These are phyloP conservation scores for Populus hybrid DNA, from an alignment of 441 rosid species.

Conservation along the genomic window DNA sequence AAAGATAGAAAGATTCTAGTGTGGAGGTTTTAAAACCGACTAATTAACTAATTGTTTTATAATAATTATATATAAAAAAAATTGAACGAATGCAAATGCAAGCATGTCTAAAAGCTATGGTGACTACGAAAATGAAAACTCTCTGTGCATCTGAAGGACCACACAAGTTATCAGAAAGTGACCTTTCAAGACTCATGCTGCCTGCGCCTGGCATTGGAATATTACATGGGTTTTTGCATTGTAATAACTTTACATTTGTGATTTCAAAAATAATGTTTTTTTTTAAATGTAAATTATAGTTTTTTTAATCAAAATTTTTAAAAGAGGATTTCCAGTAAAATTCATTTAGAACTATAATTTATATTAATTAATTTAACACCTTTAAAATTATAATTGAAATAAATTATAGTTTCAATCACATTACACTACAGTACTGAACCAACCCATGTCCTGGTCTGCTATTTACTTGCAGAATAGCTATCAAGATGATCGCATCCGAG, in stretches of 20 bases:
- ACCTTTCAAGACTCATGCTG: slow-evolving; percentile 14
- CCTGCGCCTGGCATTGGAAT: not conserved
- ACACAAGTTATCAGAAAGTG: slow-evolving; percentile 8
- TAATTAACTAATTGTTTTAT: too few relatives aligned
- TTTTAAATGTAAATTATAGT: too few relatives aligned
- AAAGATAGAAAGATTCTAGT: too few relatives aligned
- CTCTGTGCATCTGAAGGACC: not conserved
- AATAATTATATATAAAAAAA: too few relatives aligned
- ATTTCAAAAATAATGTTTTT: not conserved
- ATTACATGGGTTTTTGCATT: not conserved
- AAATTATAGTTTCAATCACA: not conserved
- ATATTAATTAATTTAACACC: too few relatives aligned
- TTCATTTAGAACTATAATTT: too few relatives aligned
- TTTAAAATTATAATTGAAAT: too few relatives aligned
- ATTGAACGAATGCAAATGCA: not conserved
- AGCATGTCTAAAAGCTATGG: not conserved
- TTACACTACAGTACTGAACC: not conserved
- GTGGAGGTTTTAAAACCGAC: too few relatives aligned
- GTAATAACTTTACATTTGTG: not conserved
- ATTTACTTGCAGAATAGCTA: not conserved
- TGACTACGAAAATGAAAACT: not conserved
- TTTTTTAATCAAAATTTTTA: too few relatives aligned
- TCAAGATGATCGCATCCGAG: not conserved
- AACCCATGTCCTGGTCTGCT: not conserved
- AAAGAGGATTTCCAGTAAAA: too few relatives aligned